Evolutionary conservation across 352 stramenopile genomes (phyloP).

Genomic region (Globisporangium paddicum): DNA sequence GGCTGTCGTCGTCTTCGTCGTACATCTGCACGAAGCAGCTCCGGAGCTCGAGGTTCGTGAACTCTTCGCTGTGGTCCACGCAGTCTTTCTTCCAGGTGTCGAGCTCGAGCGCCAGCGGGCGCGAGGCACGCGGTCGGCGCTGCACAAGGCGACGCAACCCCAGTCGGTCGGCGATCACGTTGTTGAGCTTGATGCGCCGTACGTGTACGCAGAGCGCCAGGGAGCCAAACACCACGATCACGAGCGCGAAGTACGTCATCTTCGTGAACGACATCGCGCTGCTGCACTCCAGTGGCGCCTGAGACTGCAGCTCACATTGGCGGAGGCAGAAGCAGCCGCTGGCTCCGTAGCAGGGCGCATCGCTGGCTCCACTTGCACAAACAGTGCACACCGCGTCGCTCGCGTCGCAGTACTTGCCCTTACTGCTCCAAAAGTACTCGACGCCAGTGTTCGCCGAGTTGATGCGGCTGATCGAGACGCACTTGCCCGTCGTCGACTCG

Average conservation of each 20-base stretch:
- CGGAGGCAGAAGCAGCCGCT: constrained; percentile 21
- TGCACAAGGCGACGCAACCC: not conserved
- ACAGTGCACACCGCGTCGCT: constrained; percentile 19
- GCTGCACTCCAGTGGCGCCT: constrained; percentile 3
- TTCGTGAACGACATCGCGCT: constrained; percentile 4
- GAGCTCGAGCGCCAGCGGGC: constrained; percentile 23
- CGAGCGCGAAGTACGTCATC: constrained; percentile 9
- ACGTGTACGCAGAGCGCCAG: constrained; percentile 10
- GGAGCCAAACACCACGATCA: not conserved
- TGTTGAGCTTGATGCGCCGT: not conserved
- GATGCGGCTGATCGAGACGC: constrained; percentile 22
- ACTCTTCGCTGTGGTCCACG: constrained; percentile 11
- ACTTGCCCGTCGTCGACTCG: constrained; percentile 33
- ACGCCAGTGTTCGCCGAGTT: constrained; percentile 6
- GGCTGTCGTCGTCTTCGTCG: constrained; percentile 5
- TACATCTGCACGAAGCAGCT: constrained; percentile 20
- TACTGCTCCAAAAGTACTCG: constrained; percentile 19
- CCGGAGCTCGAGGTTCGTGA: constrained; percentile 22
- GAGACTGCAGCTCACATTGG: constrained; percentile 19
- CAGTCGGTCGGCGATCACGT: not conserved
- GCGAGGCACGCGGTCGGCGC: not conserved
- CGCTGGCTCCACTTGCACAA: constrained; percentile 12
- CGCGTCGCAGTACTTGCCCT: constrained; percentile 21
- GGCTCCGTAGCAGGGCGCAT: constrained; percentile 16
- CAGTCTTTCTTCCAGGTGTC: constrained; percentile 26